phyloP scores from a whole-genome alignment of 2,329 filamentous ascomycete genomes.

The Trichophyton schoenleinii region DNA sequence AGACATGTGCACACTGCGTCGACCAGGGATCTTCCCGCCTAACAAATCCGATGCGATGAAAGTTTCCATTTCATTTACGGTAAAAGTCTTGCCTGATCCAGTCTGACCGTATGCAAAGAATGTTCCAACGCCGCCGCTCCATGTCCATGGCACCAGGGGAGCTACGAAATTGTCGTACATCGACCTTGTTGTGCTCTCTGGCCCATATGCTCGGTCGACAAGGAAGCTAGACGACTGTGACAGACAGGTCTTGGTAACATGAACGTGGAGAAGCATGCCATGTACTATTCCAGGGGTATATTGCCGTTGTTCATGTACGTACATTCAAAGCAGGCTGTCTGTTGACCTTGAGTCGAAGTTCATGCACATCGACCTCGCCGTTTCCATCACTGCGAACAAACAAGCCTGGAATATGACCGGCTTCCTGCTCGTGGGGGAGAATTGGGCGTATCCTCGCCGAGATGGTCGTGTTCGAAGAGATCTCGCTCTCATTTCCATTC shows the following conservation, averaged over 20 bases:
- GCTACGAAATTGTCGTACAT: constrained; percentile 1
- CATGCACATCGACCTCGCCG: background rate
- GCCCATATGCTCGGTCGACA: background rate
- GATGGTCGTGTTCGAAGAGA: background rate
- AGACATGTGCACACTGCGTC: background rate
- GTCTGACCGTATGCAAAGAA: constrained; percentile 3
- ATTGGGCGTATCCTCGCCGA: background rate
- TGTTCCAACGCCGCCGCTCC: background rate
- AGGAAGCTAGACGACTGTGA: constrained; percentile 1
- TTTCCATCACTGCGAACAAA: background rate
- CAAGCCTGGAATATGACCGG: background rate
- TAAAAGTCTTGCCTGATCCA: background rate
- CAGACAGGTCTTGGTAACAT: background rate
- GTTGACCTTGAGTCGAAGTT: background rate
- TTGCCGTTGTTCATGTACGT: background rate
- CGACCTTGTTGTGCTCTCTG: background rate
- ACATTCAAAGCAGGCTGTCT: constrained; percentile 1
- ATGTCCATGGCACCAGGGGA: background rate
- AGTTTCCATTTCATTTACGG: background rate
- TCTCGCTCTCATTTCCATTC: background rate
- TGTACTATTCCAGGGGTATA: background rate
- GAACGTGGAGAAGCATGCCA: background rate
- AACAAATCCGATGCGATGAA: constrained; percentile 1
- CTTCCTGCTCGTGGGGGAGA: background rate
- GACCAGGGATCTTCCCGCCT: background rate